phyloP scores from a whole-genome alignment of 2,329 filamentous ascomycete species.

The Exophiala spinifera region DNA sequence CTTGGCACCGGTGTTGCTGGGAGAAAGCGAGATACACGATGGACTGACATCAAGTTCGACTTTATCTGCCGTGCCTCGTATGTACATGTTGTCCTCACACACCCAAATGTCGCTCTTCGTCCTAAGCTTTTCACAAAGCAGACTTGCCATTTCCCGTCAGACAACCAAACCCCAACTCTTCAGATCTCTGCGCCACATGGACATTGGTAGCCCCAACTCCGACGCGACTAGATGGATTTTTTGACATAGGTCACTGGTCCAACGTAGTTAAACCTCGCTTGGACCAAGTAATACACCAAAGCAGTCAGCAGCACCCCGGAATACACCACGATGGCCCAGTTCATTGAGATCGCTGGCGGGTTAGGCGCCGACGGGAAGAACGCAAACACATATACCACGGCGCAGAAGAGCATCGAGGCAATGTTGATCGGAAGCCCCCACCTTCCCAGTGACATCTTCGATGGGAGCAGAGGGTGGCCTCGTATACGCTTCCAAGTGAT shows the following conservation, averaged over 20 bases:
- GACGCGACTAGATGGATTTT: conserved; percentile 8
- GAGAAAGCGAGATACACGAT: no score
- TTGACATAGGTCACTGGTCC: conserved; percentile 32
- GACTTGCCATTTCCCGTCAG: no score
- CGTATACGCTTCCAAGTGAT: conserved; percentile 36
- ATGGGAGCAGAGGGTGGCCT: conserved; percentile 34
- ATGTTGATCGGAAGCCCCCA: conserved; percentile 41
- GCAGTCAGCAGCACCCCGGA: conserved; percentile 27
- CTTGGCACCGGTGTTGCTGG: no score
- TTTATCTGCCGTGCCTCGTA: no score
- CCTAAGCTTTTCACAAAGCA: no score
- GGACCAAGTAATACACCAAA: conserved; percentile 27
- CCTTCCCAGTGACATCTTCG: conserved; percentile 38
- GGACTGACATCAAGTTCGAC: no score
- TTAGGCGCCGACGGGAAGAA: conserved; percentile 32
- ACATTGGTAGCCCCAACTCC: no score
- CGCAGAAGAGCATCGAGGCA: conserved; percentile 27
- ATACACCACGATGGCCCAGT: conserved; percentile 33
- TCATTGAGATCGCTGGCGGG: conserved; percentile 24
- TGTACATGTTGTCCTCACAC: no score
- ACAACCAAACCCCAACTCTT: no score
- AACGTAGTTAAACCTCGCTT: conserved; percentile 29
- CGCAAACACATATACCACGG: conserved; percentile 24
- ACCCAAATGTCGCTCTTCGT: no score
- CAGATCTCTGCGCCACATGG: no score